Evolutionary conservation across 75 land plant genomes (phyloP).

Genomic region (Sequoia sempervirens): DNA sequence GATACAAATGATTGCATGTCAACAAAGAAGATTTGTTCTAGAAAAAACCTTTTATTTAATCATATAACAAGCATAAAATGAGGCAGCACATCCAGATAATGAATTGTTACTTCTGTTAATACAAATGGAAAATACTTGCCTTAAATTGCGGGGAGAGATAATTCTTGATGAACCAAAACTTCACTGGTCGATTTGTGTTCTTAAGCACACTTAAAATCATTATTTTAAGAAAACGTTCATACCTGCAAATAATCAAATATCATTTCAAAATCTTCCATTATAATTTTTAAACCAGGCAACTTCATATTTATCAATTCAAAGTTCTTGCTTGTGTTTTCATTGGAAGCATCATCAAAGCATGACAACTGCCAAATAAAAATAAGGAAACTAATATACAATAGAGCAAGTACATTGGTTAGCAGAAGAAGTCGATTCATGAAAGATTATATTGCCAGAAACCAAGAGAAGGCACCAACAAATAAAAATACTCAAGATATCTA

Average conservation of each 20-base stretch:
- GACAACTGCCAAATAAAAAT: not conserved
- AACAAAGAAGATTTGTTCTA: not conserved
- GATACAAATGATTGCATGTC: not conserved
- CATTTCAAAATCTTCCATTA: conserved; percentile 4
- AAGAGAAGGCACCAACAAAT: not conserved
- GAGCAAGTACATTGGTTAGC: not conserved
- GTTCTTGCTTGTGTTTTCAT: not conserved
- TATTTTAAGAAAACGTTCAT: conserved; percentile 95
- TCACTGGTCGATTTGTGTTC: conserved; percentile 89
- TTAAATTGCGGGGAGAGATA: conserved; percentile 99
- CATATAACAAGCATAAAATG: not conserved
- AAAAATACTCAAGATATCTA: not conserved
- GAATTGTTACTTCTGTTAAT: not conserved
- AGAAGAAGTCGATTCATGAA: not conserved
- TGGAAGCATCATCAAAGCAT: not conserved
- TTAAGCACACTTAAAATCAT: conserved; percentile 97
- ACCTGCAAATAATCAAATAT: conserved; percentile 38
- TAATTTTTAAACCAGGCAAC: not conserved
- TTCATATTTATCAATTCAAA: not conserved
- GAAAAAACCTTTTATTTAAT: not conserved
- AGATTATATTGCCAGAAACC: not conserved
- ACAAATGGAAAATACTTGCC: conserved; percentile 28
- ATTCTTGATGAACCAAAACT: conserved; percentile 99
- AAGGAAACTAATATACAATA: not conserved
- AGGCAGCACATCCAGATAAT: not conserved